Percentiles rank a stretch among this genome's conserved stretches.
phyloP scores from a whole-genome alignment of 495 filamentous ascomycete genomes.

The Evernia prunastri region DNA sequence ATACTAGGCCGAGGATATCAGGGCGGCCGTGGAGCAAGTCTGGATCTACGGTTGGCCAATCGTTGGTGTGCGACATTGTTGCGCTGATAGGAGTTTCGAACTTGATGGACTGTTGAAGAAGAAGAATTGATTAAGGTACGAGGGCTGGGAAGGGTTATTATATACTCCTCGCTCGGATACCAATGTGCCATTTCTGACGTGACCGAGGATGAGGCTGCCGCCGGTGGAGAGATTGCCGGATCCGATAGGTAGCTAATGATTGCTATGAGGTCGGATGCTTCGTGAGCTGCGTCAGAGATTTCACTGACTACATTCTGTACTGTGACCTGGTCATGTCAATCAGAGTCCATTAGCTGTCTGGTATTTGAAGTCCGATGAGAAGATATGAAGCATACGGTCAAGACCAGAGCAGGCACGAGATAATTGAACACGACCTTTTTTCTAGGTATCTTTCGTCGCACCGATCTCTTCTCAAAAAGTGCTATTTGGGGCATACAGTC shows the following conservation, averaged over 20 bases:
- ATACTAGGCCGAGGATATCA: neutral
- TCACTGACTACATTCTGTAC: neutral
- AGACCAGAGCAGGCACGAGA: neutral
- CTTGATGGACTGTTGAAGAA: neutral
- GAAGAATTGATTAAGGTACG: neutral
- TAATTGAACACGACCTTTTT: slow-evolving; percentile 3
- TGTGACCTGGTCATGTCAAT: neutral
- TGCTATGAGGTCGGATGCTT: neutral
- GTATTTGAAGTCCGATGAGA: neutral
- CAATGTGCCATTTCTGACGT: neutral
- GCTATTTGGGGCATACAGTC: neutral
- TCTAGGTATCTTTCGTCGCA: neutral
- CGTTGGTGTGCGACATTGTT: neutral
- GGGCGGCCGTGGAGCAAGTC: neutral
- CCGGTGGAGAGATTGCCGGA: slow-evolving; percentile 6
- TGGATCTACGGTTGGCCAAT: slow-evolving; percentile 10
- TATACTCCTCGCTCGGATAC: slow-evolving; percentile 5
- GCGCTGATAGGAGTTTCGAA: slow-evolving; percentile 9
- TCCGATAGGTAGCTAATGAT: neutral
- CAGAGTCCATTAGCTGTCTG: neutral
- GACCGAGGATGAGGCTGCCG: slow-evolving; percentile 1
- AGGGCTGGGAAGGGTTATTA: neutral
- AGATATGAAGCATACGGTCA: neutral
- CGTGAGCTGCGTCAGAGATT: neutral
- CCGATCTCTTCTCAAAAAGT: neutral